Base-by-base conservation (phyloP, 225 moss, liverwort and hornwort species). In the Bryum argenteum region DNA sequence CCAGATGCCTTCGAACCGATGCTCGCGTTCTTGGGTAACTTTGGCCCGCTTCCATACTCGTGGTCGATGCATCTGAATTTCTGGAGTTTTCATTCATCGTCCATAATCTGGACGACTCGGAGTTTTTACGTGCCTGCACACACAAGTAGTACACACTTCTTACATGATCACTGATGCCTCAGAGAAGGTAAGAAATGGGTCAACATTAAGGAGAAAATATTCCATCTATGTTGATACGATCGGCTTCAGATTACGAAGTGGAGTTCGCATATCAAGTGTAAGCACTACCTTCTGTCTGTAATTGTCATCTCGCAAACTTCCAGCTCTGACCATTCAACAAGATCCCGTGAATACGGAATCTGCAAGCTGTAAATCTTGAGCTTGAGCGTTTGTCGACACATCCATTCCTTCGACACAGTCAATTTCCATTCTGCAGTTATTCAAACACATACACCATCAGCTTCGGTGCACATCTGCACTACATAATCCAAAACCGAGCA, bases 331-430 rank as follows among this genome's bases (percentile, higher is more conserved):
- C 77, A 77, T 51, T 13, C 73, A 69, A 64, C 64, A 65, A 21
- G 63, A n/a, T n/a, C n/a, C n/a, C n/a, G n/a, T 4, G 42, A 53
- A 53, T 37, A 58, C 20, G 53, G 54, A 43, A 71, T 73, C 75
- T 59, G 38, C 45, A 22, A 71, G 52, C 21, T 62, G 53, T 10
- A 73, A 58, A 16, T 54, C 69, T 64, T 64, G 63, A 53, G 58
- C 68, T 54, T 73, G 77, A 20, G 54, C 44, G 21, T 55, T 75
- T 53, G 39, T 66, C 77, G 52, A 58, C 52, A 69, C 19, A 24
- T 81, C 47, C 65, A 81, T 53, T 64, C 64, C 63, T 77, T 77
- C 77, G 63, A 72, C 73, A 53, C 81, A 81, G 50, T 77, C 81
- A 37, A 77, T 69, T 51, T 81, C 81, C 81, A 77, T 77, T 69